Evolutionary conservation across 305 asterid species (phyloP).

Genomic region (Fraxinus sp.): DNA sequence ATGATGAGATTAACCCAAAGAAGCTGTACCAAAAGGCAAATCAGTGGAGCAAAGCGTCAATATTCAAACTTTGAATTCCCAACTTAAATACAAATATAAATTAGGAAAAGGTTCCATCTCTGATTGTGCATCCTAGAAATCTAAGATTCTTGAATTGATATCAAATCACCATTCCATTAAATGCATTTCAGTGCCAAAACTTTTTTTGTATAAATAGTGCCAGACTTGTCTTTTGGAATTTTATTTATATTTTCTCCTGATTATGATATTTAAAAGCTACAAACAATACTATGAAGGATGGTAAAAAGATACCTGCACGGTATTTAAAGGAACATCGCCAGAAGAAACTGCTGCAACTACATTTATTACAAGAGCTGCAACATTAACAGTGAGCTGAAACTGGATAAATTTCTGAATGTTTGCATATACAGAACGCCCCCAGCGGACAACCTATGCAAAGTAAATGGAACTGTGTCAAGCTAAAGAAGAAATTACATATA

Average conservation of each 20-base stretch:
- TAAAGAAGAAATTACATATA: neutral
- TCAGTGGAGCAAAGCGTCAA: neutral
- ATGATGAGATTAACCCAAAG: slow-evolving; percentile 97
- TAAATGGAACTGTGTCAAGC: slow-evolving; percentile 9
- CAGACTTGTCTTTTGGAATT: neutral
- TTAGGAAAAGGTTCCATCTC: neutral
- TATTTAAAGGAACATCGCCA: slow-evolving; percentile 86
- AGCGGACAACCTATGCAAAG: slow-evolving; percentile 78
- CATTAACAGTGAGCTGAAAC: slow-evolving; percentile 97
- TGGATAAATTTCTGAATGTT: slow-evolving; percentile 94
- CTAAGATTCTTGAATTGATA: neutral
- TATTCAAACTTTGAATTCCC: neutral
- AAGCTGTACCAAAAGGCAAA: slow-evolving; percentile 50
- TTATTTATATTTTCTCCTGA: neutral
- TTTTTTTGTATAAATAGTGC: neutral
- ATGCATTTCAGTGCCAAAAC: slow-evolving; percentile 1
- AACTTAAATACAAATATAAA: neutral
- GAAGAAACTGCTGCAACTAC: slow-evolving; percentile 87
- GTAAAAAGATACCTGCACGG: slow-evolving; percentile 72
- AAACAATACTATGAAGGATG: neutral
- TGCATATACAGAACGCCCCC: slow-evolving; percentile 98
- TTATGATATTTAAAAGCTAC: neutral
- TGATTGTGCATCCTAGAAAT: neutral
- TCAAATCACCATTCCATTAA: neutral
- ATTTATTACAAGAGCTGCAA: slow-evolving; percentile 84